phyloP scores from a whole-genome alignment of 768 basidiomycete species.

The Tulasnella sp. region DNA sequence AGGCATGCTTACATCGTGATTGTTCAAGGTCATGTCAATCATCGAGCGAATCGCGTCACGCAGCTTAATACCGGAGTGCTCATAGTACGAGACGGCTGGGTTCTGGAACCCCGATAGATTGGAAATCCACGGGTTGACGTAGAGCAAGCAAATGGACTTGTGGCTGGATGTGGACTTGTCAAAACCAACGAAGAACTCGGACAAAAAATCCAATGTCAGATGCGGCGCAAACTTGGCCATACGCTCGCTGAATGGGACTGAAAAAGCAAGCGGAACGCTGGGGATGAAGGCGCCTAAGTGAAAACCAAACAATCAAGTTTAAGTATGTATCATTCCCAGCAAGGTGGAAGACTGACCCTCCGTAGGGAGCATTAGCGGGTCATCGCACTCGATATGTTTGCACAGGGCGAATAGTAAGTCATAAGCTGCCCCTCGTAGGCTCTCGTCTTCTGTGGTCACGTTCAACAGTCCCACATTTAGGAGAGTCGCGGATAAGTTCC shows the following conservation, averaged over 20 bases:
- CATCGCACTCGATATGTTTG: conserved; percentile 65
- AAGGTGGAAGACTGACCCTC: conserved; percentile 41
- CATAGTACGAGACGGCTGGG: conserved; percentile 54
- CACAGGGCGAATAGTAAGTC: conserved; percentile 70
- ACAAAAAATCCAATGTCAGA: conserved; percentile 76
- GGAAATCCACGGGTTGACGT: conserved; percentile 81
- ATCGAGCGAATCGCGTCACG: conserved; percentile 73
- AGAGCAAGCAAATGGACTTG: conserved; percentile 63
- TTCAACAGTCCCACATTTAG: conserved; percentile 80
- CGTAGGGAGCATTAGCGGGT: conserved; percentile 53
- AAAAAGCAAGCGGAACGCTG: conserved; percentile 51
- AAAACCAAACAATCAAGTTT: conserved; percentile 5
- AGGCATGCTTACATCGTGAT: conserved; percentile 46
- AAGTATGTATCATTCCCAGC: no score
- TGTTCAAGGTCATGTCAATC: conserved; percentile 59
- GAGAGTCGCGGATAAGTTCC: conserved; percentile 74
- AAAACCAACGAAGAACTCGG: conserved; percentile 59
- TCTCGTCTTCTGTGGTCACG: conserved; percentile 59
- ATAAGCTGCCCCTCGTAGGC: conserved; percentile 67
- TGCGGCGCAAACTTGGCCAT: conserved; percentile 66
- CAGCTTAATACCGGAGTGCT: conserved; percentile 60
- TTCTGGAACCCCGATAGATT: conserved; percentile 64
- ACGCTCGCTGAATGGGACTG: conserved; percentile 55
- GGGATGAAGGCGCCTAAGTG: conserved; percentile 55
- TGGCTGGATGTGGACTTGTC: conserved; percentile 36